Evolutionary conservation across 371 early-diverging fungal genomes (phyloP), one percentile per base, ranked within the genome.

Genomic region (Mucor circinelloides): DNA sequence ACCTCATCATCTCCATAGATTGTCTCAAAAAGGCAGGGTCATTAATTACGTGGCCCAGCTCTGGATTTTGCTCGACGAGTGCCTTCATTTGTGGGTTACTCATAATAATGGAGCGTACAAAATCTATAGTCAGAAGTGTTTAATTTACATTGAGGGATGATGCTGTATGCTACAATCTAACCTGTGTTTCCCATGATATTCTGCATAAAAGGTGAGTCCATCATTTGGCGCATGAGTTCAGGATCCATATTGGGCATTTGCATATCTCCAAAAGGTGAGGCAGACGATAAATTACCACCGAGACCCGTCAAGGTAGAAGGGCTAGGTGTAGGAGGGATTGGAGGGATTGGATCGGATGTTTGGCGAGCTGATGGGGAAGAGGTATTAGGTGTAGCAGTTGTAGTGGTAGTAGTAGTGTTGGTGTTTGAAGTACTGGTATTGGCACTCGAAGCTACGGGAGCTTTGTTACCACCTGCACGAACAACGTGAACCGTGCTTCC

Each of bases 11-110:
- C 65, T 84, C 81, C 67, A 85, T 79, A 36, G 85, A 84, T 64
- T 93, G 95, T 59, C 88, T 85, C 59, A 94, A 79, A 48, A 93
- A 89, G 5, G 86, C 77, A 8, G 94, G 93, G 67, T 94, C 93
- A 62, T 81, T 89, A 63, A 94, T 86, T 66, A 93, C 83, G 63
- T 90, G 89, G 30, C 88, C 90, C 59, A 93, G 78, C 71, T 94
- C 94, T 21, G 94, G 93, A 66, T 94, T 93, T 69, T 89, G 84
- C 55, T 94, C 90, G 34, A 88, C 80, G 57, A 89, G 74, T 42
- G 85, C 76, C 28, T 85, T 71, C 77, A 91, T 84, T 63, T 88
- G 89, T 6, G 92, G 91, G 67, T 92, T 88, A 38, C 87, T 83
- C 87, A 89, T 87, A 67, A 90, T 85, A 75, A 95, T 86, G 27